phyloP scores from a whole-genome alignment of 495 filamentous ascomycete genomes.

The Aspergillus campestris region DNA sequence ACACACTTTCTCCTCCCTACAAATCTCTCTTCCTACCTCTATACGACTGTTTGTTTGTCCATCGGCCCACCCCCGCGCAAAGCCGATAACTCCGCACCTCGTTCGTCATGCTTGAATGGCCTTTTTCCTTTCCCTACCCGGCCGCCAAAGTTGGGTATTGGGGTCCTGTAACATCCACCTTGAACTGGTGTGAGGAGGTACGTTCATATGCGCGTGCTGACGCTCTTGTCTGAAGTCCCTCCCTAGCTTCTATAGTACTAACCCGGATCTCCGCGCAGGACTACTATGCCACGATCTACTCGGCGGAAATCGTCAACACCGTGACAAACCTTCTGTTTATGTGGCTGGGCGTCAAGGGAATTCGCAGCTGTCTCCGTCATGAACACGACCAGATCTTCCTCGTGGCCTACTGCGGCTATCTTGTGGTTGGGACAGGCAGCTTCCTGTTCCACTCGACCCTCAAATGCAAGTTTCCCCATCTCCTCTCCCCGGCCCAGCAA shows the following conservation, averaged over 20 bases:
- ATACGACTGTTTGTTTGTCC: too few relatives aligned
- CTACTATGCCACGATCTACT: constrained; percentile 53
- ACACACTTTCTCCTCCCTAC: too few relatives aligned
- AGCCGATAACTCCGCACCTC: constrained; percentile 1
- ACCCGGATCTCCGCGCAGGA: constrained; percentile 26
- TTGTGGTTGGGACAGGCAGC: constrained; percentile 72
- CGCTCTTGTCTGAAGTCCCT: too few relatives aligned
- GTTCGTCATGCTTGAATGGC: constrained; percentile 24
- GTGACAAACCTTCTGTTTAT: constrained; percentile 78
- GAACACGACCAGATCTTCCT: constrained; percentile 66
- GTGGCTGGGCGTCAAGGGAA: constrained; percentile 61
- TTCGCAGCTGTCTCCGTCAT: constrained; percentile 59
- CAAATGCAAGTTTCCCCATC: constrained; percentile 50
- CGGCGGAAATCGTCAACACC: constrained; percentile 61
- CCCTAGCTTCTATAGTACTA: background rate
- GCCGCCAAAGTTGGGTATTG: constrained; percentile 61
- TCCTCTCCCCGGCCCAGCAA: background rate
- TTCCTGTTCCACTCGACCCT: constrained; percentile 77
- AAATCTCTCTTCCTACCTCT: too few relatives aligned
- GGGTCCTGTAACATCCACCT: constrained; percentile 76
- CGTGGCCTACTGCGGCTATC: constrained; percentile 63
- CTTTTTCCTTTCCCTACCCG: constrained; percentile 57
- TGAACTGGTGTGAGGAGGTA: constrained; percentile 95
- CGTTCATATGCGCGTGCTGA: background rate
- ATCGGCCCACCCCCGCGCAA: background rate